Conservation (phyloP, 768 basidiomycete species). For the Crepidotus variabilis region DNA sequence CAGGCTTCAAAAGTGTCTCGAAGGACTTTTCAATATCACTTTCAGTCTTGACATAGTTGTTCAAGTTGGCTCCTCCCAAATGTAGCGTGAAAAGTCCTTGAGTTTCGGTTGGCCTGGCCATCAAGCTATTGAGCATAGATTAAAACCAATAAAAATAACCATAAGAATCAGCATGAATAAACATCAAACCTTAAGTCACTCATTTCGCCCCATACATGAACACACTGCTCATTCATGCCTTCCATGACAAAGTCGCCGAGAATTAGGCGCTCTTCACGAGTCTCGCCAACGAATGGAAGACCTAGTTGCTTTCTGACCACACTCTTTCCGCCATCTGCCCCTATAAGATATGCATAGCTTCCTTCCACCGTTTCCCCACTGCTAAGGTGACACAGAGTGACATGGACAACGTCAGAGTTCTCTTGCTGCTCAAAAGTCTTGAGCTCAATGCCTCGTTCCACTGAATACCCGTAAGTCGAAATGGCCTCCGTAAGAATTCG, state of each 20-base stretch:
- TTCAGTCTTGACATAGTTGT: neutral
- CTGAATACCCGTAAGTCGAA: conserved; percentile 23
- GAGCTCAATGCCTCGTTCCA: conserved; percentile 42
- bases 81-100: neutral
- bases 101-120: too few species aligned
- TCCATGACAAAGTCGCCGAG: conserved; percentile 39
- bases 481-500: conserved; percentile 28
- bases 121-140: too few species aligned
- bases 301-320: conserved; percentile 35
- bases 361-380: conserved; percentile 19
- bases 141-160: too few species aligned
- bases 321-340: conserved; percentile 41
- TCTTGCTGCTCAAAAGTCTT: conserved; percentile 34
- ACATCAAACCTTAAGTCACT: neutral
- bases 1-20: neutral
- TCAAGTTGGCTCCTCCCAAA: neutral
- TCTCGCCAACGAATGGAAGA: conserved; percentile 37
- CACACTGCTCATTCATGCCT: conserved; percentile 20
- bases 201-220: neutral
- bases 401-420: conserved; percentile 28
- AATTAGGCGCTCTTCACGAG: conserved; percentile 29
- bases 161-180: neutral
- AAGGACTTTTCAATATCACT: neutral
- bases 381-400: conserved; percentile 22
- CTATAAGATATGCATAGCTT: conserved; percentile 34